Evolutionary conservation across 768 basidiomycete genomes (phyloP), one percentile per base, ranked within the genome.

Genomic region (Boletus eberwhitei): DNA sequence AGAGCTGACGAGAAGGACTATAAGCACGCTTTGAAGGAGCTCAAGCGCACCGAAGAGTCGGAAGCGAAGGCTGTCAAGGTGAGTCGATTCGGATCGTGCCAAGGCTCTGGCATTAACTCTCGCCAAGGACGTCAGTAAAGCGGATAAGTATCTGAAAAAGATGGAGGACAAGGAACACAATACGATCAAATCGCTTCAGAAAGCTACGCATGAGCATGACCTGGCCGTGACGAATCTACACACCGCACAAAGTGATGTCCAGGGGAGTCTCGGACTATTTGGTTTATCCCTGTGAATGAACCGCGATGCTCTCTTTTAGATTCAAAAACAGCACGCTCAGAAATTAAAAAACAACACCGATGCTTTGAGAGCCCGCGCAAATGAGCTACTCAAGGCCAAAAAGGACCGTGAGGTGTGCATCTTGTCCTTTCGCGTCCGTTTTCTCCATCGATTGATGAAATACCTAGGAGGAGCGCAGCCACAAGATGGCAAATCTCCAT

Each of bases 1-100:
- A 80, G 79, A 59, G 70, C 74, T 24, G 83, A 84, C 64, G 74
- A 80, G 50, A 74, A 70, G 44, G 69, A 68, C 32, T 65, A 87
- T 59, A 75, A 82, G 64, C 75, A 77, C 43, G 75, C 80, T 34
- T 57, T 83, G 57, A 83, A 82, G 62, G 80, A 84, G 46, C 71
- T 87, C 32, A 68, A 71, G 19, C 70, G 71, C 32, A 73, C 76
- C 8, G 83, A 87, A 64, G 85, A 85, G 72, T 66, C 69, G 14
- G 74, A 81, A 52, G 63, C 71, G 34, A 82, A 81, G 62, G 76
- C 78, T 24, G 71, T 76, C 52, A 85, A 84, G 73, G 83, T 80
- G 29, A 55, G 67, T 45, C 19, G 5, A 8, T 31, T 32, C 40
- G 24, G 24, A 24, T 42, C 26, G 9, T 22, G 12, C 21, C 22